Conservation (phyloP, 228 moss, liverwort and hornwort species). For the Sphagnum fallax region DNA sequence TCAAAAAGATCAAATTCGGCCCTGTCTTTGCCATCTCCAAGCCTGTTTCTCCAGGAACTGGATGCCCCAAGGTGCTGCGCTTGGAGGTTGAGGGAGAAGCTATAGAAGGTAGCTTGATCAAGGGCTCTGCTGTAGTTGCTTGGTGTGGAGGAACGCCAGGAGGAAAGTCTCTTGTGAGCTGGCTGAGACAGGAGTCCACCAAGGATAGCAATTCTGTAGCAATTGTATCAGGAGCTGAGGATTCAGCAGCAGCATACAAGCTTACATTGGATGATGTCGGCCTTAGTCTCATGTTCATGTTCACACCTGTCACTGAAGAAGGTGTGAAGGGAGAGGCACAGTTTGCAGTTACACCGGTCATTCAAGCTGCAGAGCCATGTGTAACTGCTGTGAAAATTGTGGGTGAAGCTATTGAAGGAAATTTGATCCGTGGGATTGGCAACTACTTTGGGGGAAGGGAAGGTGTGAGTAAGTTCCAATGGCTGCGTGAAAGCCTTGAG, state of each 20-base stretch:
- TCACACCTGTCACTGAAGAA: constrained; percentile 68
- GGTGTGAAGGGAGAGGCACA: constrained; percentile 61
- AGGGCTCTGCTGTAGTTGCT: constrained; percentile 61
- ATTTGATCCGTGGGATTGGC: constrained; percentile 60
- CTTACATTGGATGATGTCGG: constrained; percentile 78
- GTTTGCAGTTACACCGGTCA: constrained; percentile 33
- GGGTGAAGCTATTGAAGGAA: constrained; percentile 70
- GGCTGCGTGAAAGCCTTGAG: constrained; percentile 76
- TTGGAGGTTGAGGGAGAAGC: constrained; percentile 67
- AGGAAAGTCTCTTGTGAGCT: constrained; percentile 50
- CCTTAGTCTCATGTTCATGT: constrained; percentile 59
- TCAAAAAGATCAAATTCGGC: constrained; percentile 47
- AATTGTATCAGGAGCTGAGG: constrained; percentile 57
- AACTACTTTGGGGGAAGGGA: constrained; percentile 82
- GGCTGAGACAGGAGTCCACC: constrained; percentile 40
- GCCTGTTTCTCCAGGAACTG: constrained; percentile 70
- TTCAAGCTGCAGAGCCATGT: constrained; percentile 69
- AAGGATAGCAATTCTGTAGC: constrained; percentile 59
- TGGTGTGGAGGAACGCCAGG: constrained; percentile 86
- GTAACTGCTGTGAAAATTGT: constrained; percentile 73
- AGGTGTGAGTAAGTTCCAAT: constrained; percentile 84
- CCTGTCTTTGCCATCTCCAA: constrained; percentile 66
- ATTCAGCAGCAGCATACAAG: constrained; percentile 38
- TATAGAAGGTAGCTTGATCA: constrained; percentile 56
- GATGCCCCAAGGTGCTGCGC: constrained; percentile 59